These are phyloP conservation scores for Cystofilobasidium macerans DNA, from an alignment of 768 basidiomycete genomes.

Conservation along the genomic window DNA sequence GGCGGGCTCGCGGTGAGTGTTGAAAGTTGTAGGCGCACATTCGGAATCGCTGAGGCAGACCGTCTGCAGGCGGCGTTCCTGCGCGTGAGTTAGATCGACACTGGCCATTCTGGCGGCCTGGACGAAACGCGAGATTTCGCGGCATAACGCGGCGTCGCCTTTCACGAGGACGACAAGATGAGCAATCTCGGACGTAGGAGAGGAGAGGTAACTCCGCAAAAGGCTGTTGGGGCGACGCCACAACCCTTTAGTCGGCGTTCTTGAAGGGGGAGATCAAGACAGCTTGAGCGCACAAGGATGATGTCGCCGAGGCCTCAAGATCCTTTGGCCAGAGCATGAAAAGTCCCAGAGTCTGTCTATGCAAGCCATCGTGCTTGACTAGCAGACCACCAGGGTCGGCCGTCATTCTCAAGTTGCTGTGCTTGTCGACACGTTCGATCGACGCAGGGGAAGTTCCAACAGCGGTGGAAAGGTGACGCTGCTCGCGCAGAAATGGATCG, in stretches of 20 bases:
- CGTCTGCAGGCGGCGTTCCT: neutral
- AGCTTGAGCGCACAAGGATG: constrained; percentile 8
- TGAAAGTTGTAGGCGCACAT: neutral
- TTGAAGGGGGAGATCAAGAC: neutral
- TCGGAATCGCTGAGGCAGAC: constrained; percentile 10
- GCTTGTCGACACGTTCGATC: too few species aligned
- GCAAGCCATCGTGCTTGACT: too few species aligned
- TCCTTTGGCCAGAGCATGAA: constrained; percentile 11
- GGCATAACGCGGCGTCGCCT: constrained; percentile 1
- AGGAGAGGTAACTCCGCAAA: constrained; percentile 12
- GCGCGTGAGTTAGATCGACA: neutral
- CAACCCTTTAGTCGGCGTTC: too few species aligned
- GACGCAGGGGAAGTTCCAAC: too few species aligned
- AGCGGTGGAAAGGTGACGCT: too few species aligned
- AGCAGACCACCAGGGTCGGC: too few species aligned
- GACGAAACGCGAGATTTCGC: neutral
- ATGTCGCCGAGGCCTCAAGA: neutral
- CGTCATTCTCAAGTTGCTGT: too few species aligned
- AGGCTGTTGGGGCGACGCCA: neutral
- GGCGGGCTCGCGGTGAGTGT: neutral
- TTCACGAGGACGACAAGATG: constrained; percentile 8
- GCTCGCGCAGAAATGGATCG: too few species aligned
- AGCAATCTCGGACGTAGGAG: constrained; percentile 5
- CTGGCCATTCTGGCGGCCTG: neutral
- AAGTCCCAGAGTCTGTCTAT: neutral